Evolutionary conservation across 495 filamentous ascomycete genomes (phyloP).

Genomic region (Neurospora tetraspora): DNA sequence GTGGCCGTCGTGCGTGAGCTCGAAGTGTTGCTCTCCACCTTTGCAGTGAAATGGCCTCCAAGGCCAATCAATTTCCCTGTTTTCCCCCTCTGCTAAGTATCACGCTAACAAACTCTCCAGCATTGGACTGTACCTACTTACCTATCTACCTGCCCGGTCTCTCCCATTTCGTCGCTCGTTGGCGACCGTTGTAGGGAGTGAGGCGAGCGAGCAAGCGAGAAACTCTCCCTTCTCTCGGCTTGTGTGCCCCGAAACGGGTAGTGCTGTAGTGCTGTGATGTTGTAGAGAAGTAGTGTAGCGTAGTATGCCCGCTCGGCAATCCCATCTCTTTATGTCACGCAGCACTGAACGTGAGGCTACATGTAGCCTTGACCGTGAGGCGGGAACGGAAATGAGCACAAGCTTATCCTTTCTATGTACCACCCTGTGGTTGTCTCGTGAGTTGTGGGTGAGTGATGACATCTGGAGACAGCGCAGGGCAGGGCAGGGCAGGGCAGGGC

Average conservation of each 20-base stretch:
- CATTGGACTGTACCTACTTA: not conserved
- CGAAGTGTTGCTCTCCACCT: no score
- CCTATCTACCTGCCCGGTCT: not conserved
- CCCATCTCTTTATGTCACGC: not conserved
- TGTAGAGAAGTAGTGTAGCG: not conserved
- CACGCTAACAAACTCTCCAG: no score
- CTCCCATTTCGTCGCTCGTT: not conserved
- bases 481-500: not conserved
- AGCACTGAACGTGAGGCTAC: not conserved
- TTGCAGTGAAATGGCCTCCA: no score
- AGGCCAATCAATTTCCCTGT: no score
- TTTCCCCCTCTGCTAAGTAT: no score
- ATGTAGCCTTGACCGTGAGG: not conserved
- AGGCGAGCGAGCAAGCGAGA: not conserved
- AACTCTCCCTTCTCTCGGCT: not conserved
- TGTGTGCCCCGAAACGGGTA: not conserved
- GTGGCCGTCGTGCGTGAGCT: no score
- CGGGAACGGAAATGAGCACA: not conserved
- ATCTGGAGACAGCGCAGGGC: not conserved
- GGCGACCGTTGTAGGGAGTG: not conserved
- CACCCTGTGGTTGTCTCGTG: not conserved
- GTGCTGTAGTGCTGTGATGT: not conserved
- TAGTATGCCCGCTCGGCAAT: not conserved
- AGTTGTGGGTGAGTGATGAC: not conserved
- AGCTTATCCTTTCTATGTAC: not conserved